These are phyloP conservation scores for Coemansia sp. DNA, from an alignment of 192 early-diverging fungal genomes.

Conservation along the genomic window DNA sequence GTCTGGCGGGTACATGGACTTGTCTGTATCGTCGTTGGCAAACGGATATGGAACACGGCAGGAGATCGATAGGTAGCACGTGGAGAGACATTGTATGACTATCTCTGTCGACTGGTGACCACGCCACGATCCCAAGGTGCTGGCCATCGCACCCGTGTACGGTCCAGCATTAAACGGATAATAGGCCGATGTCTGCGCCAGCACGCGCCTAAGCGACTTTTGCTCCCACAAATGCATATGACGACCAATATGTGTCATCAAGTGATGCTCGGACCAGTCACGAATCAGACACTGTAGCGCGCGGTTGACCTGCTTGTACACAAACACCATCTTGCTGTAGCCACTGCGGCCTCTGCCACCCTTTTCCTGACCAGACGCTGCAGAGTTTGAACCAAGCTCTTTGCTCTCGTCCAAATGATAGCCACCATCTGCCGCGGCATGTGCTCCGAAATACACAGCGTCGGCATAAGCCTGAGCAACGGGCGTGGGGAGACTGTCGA, in stretches of 20 bases:
- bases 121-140: constrained; percentile 27
- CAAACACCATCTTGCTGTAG: constrained; percentile 42
- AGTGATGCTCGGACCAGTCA: constrained; percentile 49
- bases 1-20: constrained; percentile 23
- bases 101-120: constrained; percentile 39
- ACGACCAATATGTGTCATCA: constrained; percentile 47
- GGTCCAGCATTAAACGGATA: constrained; percentile 40
- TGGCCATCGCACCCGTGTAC: constrained; percentile 34
- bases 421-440: constrained; percentile 38
- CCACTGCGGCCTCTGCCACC: no score
- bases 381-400: background rate
- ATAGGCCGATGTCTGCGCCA: constrained; percentile 34
- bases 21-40: constrained; percentile 22
- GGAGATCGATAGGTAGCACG: constrained; percentile 42
- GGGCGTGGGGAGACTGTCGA: constrained; percentile 31
- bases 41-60: constrained; percentile 43
- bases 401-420: constrained; percentile 21
- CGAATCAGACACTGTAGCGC: constrained; percentile 45
- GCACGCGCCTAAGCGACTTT: constrained; percentile 25
- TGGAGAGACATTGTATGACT: constrained; percentile 32
- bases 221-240: constrained; percentile 46
- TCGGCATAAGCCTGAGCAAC: constrained; percentile 36
- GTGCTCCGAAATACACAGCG: constrained; percentile 38
- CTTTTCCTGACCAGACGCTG: background rate
- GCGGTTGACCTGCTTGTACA: constrained; percentile 38